Conservation (phyloP, 1,284 basidiomycete genomes). For the Ustilago esculenta region DNA sequence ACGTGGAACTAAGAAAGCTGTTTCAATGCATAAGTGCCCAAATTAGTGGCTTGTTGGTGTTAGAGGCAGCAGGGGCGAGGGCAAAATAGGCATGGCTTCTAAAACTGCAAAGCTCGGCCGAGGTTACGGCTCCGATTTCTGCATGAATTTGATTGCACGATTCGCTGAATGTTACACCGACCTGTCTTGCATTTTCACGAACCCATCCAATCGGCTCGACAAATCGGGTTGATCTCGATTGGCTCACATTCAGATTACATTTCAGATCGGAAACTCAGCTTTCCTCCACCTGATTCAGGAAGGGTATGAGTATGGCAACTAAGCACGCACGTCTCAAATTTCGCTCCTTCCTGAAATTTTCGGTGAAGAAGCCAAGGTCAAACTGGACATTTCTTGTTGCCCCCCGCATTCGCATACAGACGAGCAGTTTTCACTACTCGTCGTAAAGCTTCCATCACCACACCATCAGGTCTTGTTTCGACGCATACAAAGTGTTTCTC, state of each 20-base stretch:
- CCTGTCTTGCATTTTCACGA: no score
- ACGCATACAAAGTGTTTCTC: no score
- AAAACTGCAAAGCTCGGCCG: slow-evolving; percentile 3
- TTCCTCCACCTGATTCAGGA: slow-evolving; percentile 20
- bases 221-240: slow-evolving; percentile 2
- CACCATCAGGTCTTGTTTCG: no score
- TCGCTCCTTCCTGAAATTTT: slow-evolving; percentile 16
- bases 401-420: slow-evolving; percentile 8
- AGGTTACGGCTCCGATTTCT: background rate
- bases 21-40: no score
- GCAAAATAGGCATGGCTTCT: no score
- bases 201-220: background rate
- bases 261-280: background rate
- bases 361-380: slow-evolving; percentile 5
- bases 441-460: no score
- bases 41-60: no score
- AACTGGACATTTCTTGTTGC: slow-evolving; percentile 20
- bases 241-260: slow-evolving; percentile 14
- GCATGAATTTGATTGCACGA: background rate
- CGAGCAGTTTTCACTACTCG: no score
- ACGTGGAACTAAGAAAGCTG: no score
- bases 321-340: slow-evolving; percentile 7
- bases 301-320: slow-evolving; percentile 20
- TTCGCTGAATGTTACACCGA: background rate
- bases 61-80: no score